Conservation (phyloP, 164 flowering plant species). For the Nelumbo lutea region DNA sequence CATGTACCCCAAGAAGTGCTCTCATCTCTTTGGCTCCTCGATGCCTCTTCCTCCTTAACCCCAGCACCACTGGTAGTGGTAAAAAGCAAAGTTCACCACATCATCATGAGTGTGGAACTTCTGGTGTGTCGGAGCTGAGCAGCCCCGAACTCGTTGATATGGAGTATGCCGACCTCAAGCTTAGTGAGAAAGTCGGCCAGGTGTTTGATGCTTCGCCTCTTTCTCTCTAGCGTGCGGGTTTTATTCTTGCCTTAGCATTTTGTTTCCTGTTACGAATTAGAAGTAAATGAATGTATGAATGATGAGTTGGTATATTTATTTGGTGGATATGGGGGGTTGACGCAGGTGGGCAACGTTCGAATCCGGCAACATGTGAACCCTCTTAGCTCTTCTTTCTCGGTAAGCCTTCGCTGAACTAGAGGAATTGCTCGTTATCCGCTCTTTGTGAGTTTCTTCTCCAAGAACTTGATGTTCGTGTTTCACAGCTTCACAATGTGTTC, state of each 20-base stretch:
- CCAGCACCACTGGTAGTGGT: background rate
- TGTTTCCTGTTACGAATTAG: no score
- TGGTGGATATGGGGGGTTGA: constrained; percentile 1
- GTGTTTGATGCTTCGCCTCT: constrained; percentile 16
- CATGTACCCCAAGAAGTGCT: background rate
- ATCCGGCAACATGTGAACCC: constrained; percentile 94
- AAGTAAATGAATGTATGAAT: no score
- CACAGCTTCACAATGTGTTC: no score
- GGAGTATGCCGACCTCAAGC: constrained; percentile 71
- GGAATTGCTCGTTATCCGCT: background rate
- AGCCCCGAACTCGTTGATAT: constrained; percentile 59
- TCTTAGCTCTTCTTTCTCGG: constrained; percentile 50
- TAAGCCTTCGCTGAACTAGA: constrained; percentile 15
- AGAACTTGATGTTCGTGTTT: background rate
- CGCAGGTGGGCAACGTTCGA: constrained; percentile 73
- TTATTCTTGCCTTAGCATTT: background rate
- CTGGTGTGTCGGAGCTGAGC: constrained; percentile 12
- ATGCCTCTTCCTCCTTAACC: background rate
- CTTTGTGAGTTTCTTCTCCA: background rate
- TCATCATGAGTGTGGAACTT: background rate
- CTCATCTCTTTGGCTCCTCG: background rate
- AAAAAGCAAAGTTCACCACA: background rate
- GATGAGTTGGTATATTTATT: no score
- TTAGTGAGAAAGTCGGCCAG: constrained; percentile 37
- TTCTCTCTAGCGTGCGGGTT: background rate